Percentiles rank a stretch among this genome's conserved stretches.
These are phyloP conservation scores for Podaxis sp. DNA, from an alignment of 768 basidiomycete species.

Conservation along the genomic window DNA sequence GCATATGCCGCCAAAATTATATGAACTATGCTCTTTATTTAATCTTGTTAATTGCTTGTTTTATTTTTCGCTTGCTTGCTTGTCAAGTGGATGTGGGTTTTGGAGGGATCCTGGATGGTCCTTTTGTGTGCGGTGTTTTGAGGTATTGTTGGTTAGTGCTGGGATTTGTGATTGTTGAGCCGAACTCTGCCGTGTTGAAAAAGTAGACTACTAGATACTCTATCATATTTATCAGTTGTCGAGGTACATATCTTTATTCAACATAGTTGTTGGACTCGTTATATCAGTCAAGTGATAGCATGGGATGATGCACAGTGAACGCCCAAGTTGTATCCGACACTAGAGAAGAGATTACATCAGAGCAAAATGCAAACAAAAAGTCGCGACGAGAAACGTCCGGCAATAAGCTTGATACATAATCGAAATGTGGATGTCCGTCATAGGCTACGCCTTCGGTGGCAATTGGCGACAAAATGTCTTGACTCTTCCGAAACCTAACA, in stretches of 20 bases:
- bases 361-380: too few species aligned
- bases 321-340: too few species aligned
- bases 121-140: not conserved
- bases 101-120: slow-evolving; percentile 7
- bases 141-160: not conserved
- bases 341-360: too few species aligned
- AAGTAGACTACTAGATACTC: slow-evolving; percentile 11
- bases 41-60: not conserved
- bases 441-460: not conserved
- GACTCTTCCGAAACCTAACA: not conserved
- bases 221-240: not conserved
- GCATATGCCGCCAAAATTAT: slow-evolving; percentile 12
- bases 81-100: slow-evolving; percentile 13
- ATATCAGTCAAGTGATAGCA: not conserved
- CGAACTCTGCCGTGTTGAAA: not conserved
- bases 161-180: not conserved
- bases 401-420: not conserved
- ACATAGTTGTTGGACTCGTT: not conserved
- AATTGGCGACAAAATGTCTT: not conserved
- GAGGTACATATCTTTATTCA: slow-evolving; percentile 4
- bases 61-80: slow-evolving; percentile 11
- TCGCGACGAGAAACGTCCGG: too few species aligned
- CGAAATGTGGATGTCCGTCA: not conserved
- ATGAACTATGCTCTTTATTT: slow-evolving; percentile 6
- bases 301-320: not conserved